A percentile compares a stretch with the other conserved stretches of the same genome.
phyloP scores from a whole-genome alignment of 2,329 filamentous ascomycete species.

The Colletotrichum lentis region DNA sequence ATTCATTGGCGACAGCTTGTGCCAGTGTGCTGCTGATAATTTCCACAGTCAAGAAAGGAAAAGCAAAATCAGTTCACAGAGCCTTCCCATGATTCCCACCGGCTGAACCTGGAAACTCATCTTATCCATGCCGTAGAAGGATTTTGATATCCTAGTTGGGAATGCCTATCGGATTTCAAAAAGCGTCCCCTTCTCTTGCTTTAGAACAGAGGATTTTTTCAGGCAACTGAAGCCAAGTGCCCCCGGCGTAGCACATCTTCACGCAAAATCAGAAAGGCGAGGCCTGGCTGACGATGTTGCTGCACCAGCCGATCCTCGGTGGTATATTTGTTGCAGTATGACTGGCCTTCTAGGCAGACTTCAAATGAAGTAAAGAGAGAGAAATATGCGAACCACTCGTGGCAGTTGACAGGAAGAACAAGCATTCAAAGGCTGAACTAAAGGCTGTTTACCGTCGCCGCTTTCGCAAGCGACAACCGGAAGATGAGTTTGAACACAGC shows the following conservation, averaged over 20 bases:
- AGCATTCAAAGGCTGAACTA: not conserved
- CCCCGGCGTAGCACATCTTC: not conserved
- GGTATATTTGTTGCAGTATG: not conserved
- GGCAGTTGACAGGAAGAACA: not conserved
- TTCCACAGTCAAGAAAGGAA: not conserved
- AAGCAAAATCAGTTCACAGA: slow-evolving; percentile 4
- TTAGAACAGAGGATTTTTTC: not conserved
- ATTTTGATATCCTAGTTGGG: too few relatives aligned
- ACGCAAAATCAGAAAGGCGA: not conserved
- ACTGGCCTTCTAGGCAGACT: not conserved
- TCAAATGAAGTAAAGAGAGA: not conserved
- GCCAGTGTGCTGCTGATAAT: not conserved
- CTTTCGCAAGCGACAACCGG: not conserved
- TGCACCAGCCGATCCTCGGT: not conserved
- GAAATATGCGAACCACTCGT: not conserved
- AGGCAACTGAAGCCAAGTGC: not conserved
- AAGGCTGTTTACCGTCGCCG: not conserved
- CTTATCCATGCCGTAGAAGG: not conserved
- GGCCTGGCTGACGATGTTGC: not conserved
- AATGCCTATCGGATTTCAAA: not conserved
- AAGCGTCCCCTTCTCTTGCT: not conserved
- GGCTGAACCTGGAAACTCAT: not conserved
- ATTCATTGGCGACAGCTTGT: slow-evolving; percentile 41
- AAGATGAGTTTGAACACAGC: not conserved
- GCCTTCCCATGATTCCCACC: not conserved